Evolutionary conservation across 2,329 filamentous ascomycete genomes (phyloP), one percentile per base, ranked within the genome.

Genomic region (Fusarium pseudograminearum): DNA sequence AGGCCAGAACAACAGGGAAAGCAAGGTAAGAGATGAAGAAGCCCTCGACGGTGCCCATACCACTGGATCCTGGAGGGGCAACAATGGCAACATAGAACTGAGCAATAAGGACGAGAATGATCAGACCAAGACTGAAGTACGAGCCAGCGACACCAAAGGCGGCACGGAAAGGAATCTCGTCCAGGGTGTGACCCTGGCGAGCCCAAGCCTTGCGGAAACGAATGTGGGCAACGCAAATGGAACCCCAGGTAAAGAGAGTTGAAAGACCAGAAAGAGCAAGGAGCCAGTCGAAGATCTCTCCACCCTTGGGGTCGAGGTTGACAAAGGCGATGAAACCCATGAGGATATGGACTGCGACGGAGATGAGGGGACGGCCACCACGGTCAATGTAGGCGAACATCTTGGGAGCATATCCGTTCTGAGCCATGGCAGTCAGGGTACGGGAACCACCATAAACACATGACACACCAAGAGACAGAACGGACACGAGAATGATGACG

Each of bases 141-240:
- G 89, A 91, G 50, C 91, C 91, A 20, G 80, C 82, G 15, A 91
- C 81, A 69, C 90, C 91, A 55, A 85, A 84, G 57, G 85, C 81
- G 15, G 89, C 87, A 51, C 80, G 78, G 82, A 90, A 93, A 2
- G 90, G 87, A n/a, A 93, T 84, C 78, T 92, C 90, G 53, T 90
- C 87, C 10, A 91, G 76, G 14, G 82, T 84, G 77, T 87, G 88
- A 40, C 89, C 89, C 64, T 90, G 84, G 33, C 80, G 77, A 24
- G 71, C 71, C 89, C 89, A 91, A 3, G 88, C 89, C 28, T 77
- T 74, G 41, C 89, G 88, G 84, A 91, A 91, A 38, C 89, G 88
- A 75, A 91, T 89, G 73, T 91, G 89, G 2, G 73, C 73, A 26
- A 89, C 77, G 76, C 88, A 90, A 71, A 91, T 89, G 47, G 85